These are phyloP conservation scores for Mallotus repandus DNA, from an alignment of 441 rosid species.

Conservation along the genomic window DNA sequence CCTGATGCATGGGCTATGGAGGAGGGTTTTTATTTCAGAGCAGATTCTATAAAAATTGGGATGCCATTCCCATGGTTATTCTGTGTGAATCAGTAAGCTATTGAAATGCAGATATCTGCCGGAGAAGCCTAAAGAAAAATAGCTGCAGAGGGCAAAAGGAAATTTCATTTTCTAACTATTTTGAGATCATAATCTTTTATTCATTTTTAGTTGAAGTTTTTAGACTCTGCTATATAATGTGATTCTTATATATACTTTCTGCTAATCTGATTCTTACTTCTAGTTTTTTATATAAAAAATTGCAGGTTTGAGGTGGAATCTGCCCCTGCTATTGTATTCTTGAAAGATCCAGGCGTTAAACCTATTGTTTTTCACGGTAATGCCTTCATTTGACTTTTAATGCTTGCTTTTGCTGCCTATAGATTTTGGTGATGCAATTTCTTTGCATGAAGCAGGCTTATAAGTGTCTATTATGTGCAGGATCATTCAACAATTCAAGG, in stretches of 20 bases:
- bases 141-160: background rate
- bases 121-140: background rate
- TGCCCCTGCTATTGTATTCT: conserved; percentile 85
- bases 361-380: conserved; percentile 85
- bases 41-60: background rate
- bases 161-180: background rate
- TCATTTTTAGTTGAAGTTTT: background rate
- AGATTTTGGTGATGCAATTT: conserved; percentile 9
- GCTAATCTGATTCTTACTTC: background rate
- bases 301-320: conserved; percentile 94
- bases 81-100: background rate
- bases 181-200: background rate
- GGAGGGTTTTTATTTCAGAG: background rate
- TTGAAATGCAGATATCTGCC: background rate
- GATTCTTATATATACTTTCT: background rate
- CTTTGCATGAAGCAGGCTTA: conserved; percentile 27
- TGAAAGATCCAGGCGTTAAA: conserved; percentile 90
- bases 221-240: background rate
- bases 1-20: background rate
- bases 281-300: background rate
- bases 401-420: conserved; percentile 18
- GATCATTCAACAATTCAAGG: conserved; percentile 71
- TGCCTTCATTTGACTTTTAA: conserved; percentile 25
- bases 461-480: conserved; percentile 43
- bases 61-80: background rate